Evolutionary conservation across 805 yeast genomes (phyloP), one percentile per base, ranked within the genome.

Genomic region (Suhomyces pyralidae): DNA sequence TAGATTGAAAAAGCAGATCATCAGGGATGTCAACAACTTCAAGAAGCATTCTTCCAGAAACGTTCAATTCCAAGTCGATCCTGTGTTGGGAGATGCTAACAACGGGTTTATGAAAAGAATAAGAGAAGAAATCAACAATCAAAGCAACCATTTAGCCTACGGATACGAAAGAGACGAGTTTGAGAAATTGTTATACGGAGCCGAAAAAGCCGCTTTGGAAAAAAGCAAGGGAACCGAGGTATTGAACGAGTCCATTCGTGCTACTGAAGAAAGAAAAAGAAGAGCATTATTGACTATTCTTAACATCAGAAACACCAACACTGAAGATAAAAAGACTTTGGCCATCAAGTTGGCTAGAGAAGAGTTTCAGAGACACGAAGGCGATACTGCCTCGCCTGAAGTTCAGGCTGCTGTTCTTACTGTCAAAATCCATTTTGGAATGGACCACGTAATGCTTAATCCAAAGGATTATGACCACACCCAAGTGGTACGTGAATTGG

Each of bases 401-500:
- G 97, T 92, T 24, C 97, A 92, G 70, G 97, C 98, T 2, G 98
- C 97, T 2, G 80, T 89, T 25, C 73, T 86, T 73, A 90, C 98
- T 0, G 85, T 90, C 47, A 82, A 82, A 62, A 90, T 94, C 60
- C 88, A 86, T 59, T 84, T 82, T 58, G 76, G 89, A 56, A 89
- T 89, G 74, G 80, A 82, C 44, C 97, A 92, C 64, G 79, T 88
- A 51, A 67, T 67, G 51, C 77, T 81, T 48, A 77, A 84, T 65
- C 85, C 83, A 58, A 87, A 91, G 67, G 98, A 93, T 71, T 75
- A 80, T 59, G 76, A 78, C 42, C 85, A 85, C 60, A 83, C 84
- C 51, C 85, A 94, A 63, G 70, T 76, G 38, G 82, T 91, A 46
- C 84, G 96, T 69, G 86, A 86, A 78, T 67, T 88, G 65, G 96